Conservation (phyloP, 2,329 filamentous ascomycete genomes). For the Trichoderma breve region DNA sequence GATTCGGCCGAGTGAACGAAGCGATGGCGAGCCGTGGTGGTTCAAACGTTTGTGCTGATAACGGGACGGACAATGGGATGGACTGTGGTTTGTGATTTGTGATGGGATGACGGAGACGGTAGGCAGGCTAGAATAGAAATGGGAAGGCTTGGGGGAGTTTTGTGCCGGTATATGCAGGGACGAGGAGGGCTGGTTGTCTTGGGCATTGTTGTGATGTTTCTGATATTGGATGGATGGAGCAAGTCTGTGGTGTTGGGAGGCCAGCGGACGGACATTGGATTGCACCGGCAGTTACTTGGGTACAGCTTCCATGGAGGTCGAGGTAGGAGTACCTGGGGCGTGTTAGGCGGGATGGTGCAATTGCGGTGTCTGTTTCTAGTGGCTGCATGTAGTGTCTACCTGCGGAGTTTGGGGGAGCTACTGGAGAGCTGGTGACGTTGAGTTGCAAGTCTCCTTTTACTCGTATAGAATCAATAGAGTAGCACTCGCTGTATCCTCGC, state of each 20-base stretch:
- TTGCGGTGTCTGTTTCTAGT: not conserved
- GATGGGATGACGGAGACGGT: not conserved
- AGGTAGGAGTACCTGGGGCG: not conserved
- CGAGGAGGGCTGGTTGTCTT: not conserved
- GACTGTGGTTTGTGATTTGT: not conserved
- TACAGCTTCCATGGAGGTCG: not conserved
- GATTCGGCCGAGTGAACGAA: not conserved
- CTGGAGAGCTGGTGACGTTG: not conserved
- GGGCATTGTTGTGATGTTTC: not conserved
- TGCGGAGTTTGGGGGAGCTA: not conserved
- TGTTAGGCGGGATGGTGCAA: not conserved
- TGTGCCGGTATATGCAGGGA: not conserved
- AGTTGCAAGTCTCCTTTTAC: not conserved
- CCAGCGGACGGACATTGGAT: not conserved
- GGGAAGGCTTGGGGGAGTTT: not conserved
- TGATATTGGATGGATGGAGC: not conserved
- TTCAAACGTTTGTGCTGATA: not conserved
- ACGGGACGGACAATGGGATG: not conserved
- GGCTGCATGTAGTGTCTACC: not conserved
- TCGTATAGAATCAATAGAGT: not conserved
- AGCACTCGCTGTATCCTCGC: not conserved
- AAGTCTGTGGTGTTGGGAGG: not conserved
- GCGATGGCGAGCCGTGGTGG: not conserved
- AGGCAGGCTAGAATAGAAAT: not conserved
- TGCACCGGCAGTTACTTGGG: not conserved